Conservation (phyloP, 306 rosid genomes). For the Castanospermum australe region DNA sequence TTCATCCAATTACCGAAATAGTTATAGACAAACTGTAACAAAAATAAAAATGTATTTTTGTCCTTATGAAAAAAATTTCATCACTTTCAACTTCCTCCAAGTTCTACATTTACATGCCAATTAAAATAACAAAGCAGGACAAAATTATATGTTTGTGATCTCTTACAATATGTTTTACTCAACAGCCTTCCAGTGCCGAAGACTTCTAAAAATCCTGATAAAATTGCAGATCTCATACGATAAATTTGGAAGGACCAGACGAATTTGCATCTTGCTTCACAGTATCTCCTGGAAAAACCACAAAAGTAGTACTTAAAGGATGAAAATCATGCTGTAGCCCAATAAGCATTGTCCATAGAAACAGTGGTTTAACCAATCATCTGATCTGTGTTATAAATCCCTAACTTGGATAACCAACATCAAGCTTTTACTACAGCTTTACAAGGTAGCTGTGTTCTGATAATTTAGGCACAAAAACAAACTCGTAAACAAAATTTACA, state of each 20-base stretch:
- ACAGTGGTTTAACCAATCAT: background rate
- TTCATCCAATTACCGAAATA: background rate
- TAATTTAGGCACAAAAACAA: conserved; percentile 18
- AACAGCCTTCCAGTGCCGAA: conserved; percentile 6
- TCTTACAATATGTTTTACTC: conserved; percentile 14
- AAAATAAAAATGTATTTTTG: background rate
- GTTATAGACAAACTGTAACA: background rate
- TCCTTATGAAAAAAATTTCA: background rate
- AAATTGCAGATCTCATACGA: conserved; percentile 35
- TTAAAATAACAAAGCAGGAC: background rate
- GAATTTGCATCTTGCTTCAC: conserved; percentile 42
- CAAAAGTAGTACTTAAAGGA: conserved; percentile 12
- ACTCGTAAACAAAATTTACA: conserved; percentile 12
- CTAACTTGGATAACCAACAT: background rate
- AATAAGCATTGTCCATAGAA: background rate
- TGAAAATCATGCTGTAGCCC: background rate
- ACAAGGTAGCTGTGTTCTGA: background rate
- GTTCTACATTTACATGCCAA: background rate
- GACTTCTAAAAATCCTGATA: conserved; percentile 8
- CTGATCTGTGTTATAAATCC: background rate
- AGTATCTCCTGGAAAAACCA: conserved; percentile 44
- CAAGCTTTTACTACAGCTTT: conserved; percentile 16
- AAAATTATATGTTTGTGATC: conserved; percentile 13
- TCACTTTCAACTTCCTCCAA: background rate
- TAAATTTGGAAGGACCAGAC: conserved; percentile 32